These are phyloP conservation scores for Magnaporthiopsis rhizophila DNA, from an alignment of 2,329 filamentous ascomycete genomes.

Conservation along the genomic window DNA sequence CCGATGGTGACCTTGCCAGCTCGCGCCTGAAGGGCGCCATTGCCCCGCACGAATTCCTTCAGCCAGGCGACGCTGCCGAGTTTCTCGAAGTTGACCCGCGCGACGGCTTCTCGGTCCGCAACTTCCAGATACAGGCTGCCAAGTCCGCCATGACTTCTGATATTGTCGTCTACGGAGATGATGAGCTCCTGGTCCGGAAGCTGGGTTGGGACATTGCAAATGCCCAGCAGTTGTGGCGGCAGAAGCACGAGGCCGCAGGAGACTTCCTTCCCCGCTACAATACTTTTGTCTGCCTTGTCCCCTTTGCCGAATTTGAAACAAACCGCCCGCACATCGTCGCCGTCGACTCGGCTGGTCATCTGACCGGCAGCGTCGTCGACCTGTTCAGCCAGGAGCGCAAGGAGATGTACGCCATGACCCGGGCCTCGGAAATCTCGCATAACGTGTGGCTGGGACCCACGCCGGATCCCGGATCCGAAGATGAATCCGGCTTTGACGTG, in stretches of 20 bases:
- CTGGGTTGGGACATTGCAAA: slow-evolving; percentile 61
- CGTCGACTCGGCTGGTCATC: slow-evolving; percentile 60
- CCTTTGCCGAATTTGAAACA: slow-evolving; percentile 65
- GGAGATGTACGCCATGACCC: slow-evolving; percentile 93
- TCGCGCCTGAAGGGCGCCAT: slow-evolving; percentile 83
- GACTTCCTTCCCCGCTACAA: slow-evolving; percentile 61
- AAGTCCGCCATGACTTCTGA: slow-evolving; percentile 86
- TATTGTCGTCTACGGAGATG: slow-evolving; percentile 83
- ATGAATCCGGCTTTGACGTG: slow-evolving; percentile 65
- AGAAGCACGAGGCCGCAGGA: slow-evolving; percentile 50
- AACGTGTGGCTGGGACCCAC: slow-evolving; percentile 91
- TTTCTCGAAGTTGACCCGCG: slow-evolving; percentile 80
- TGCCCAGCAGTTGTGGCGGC: slow-evolving; percentile 70
- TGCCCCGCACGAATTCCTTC: slow-evolving; percentile 70
- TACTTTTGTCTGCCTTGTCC: slow-evolving; percentile 65
- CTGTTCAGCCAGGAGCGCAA: slow-evolving; percentile 81
- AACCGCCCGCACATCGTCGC: slow-evolving; percentile 64
- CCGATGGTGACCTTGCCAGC: slow-evolving; percentile 66
- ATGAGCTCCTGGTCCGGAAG: slow-evolving; percentile 51
- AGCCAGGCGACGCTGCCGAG: slow-evolving; percentile 38
- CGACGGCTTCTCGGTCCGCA: slow-evolving; percentile 90
- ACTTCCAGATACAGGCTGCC: slow-evolving; percentile 92
- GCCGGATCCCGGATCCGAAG: slow-evolving; percentile 56
- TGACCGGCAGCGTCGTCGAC: slow-evolving; percentile 74
- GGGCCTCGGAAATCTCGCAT: slow-evolving; percentile 75